These are phyloP conservation scores for Trichophyton benhamiae DNA, from an alignment of 2,329 filamentous ascomycete genomes.

Conservation along the genomic window DNA sequence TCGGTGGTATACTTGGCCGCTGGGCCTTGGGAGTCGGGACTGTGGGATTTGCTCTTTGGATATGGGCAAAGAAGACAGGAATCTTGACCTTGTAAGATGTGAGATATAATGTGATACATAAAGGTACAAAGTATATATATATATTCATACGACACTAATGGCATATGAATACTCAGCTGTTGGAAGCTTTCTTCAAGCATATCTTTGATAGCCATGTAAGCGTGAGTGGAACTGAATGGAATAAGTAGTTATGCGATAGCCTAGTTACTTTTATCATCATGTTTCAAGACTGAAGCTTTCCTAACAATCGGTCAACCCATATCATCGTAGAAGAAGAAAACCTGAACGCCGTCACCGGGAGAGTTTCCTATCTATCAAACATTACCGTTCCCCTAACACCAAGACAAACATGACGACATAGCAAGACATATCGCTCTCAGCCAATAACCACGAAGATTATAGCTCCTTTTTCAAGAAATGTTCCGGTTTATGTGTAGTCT, in stretches of 20 bases:
- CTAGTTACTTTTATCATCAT: neutral
- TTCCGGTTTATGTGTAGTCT: slow-evolving; percentile 90
- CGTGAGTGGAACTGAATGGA: neutral
- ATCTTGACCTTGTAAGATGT: neutral
- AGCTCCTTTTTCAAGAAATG: slow-evolving; percentile 58
- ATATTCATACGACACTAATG: neutral
- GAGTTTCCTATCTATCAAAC: neutral
- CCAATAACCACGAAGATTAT: slow-evolving; percentile 19
- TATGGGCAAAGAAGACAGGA: neutral
- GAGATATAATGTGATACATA: neutral
- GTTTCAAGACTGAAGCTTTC: neutral
- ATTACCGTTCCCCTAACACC: neutral
- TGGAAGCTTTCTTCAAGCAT: neutral
- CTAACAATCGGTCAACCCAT: neutral
- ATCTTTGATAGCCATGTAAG: neutral
- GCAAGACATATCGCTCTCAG: neutral
- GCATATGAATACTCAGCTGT: neutral
- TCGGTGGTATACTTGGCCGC: neutral
- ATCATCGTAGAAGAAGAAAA: neutral
- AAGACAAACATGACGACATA: neutral
- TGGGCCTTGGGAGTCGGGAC: neutral
- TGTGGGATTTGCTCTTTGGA: neutral
- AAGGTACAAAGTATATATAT: too few species aligned
- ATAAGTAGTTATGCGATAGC: neutral
- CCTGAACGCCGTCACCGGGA: neutral